Percentiles rank a stretch among this genome's conserved stretches.
Evolutionary conservation across 179 eudicot species (phyloP).

Genomic region (Sideroxylon spinosum): DNA sequence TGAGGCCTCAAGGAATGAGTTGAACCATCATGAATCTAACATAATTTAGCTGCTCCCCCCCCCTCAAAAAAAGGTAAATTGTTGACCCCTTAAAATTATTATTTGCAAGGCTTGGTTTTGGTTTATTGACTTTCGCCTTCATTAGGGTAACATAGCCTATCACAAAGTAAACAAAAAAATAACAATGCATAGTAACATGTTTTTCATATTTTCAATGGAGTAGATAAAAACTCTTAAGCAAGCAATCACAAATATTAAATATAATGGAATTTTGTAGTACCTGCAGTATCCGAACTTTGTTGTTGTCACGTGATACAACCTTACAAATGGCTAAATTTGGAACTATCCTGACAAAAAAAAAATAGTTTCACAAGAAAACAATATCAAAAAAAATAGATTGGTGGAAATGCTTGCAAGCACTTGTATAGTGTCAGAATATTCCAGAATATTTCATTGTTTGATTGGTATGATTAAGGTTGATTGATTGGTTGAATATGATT

Average conservation of each 20-base stretch:
- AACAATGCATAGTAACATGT: not conserved
- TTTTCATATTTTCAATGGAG: not conserved
- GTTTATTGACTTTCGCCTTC: not conserved
- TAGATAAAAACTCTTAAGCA: not conserved
- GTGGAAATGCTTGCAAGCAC: not conserved
- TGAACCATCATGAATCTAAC: not conserved
- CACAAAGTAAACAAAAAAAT: not conserved
- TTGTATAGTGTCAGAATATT: not conserved
- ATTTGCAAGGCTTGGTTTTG: not conserved
- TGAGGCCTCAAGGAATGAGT: too few species aligned
- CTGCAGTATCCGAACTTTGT: conserved; percentile 94
- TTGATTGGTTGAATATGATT: too few species aligned
- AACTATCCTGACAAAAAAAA: conserved; percentile 58
- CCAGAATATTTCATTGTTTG: too few species aligned
- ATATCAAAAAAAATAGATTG: not conserved
- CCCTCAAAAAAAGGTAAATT: too few species aligned
- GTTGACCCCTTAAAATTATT: not conserved
- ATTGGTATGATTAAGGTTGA: too few species aligned
- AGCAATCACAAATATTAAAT: conserved; percentile 4
- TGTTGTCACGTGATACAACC: conserved; percentile 78
- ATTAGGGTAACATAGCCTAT: not conserved
- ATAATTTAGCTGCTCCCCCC: too few species aligned
- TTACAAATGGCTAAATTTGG: conserved; percentile 97
- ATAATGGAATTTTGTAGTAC: conserved; percentile 29
- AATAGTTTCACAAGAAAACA: conserved; percentile 10